Base-by-base conservation (phyloP, 78 protist genomes). In the Dictyostelium discoideum region DNA sequence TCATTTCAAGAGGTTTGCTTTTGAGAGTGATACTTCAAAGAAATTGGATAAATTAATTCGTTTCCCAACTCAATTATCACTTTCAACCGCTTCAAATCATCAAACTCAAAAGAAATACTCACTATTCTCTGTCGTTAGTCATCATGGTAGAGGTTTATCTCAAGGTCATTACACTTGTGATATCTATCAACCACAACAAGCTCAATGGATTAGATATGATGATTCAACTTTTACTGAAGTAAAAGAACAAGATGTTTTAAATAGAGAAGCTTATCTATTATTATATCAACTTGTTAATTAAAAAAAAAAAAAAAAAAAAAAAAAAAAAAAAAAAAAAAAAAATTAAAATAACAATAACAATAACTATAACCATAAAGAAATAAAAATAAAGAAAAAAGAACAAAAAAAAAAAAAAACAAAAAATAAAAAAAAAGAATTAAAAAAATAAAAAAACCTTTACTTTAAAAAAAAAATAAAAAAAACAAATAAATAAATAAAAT, bases 141-240 rank as follows among this genome's bases (percentile, higher is more conserved):
- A 90, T 46, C 94, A 90, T 32, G 94, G 94, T 22, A 90, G 37
- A 82, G 94, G 94, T 24, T 50, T 90, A 37, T 90, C 94, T 3
- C 94, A 90, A 82, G 94, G 94, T 29, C 94, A 90, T 50, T 90
- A 90, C 26, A 90, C 94, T 60, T 90, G 94, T 60, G 94, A 90
- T 82, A 77, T 90, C 37, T 63, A 78, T 13, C 86, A 87, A 79
- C 46, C 22, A 37, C 86, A 26, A 67, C 48, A 82, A 42, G 16
- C 37, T n/a, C 57, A 65, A n/a, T 90, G 94, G 94, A 72, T 90
- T n/a, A 81, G 65, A 72, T 90, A 63, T 26, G 94, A 90, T 50
- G 94, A 90, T 37, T 77, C 94, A 3, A 26, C 11, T 24, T 32
- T 73, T 29, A 82, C 74, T 50, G 94, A 90, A 8, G 84, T 90